Evolutionary conservation across 2,329 filamentous ascomycete species (phyloP).

Genomic region (Trichophyton rubrum): DNA sequence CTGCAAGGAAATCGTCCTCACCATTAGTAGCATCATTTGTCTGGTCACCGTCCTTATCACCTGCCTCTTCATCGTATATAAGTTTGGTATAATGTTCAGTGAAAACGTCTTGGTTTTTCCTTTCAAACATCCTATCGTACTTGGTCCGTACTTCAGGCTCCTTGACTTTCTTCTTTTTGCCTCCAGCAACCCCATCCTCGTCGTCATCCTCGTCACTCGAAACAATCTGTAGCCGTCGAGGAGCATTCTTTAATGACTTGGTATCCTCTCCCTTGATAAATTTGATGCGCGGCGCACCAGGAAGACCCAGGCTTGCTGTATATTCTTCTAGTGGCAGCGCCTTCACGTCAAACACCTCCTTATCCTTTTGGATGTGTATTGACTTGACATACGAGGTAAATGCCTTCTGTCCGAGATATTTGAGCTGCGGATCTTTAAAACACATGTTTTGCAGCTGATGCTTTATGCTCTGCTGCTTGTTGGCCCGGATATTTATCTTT

Average conservation of each 20-base stretch:
- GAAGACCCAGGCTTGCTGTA: constrained; percentile 72
- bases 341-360: constrained; percentile 76
- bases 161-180: constrained; percentile 43
- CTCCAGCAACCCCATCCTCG: constrained; percentile 30
- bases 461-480: constrained; percentile 77
- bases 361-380: constrained; percentile 77
- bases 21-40: constrained; percentile 39
- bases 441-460: constrained; percentile 86
- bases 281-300: constrained; percentile 83
- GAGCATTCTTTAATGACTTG: constrained; percentile 77
- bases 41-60: constrained; percentile 25
- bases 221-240: constrained; percentile 51
- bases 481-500: constrained; percentile 71
- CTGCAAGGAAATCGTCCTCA: constrained; percentile 70
- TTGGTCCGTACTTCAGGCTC: constrained; percentile 75
- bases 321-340: constrained; percentile 75
- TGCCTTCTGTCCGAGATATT: constrained; percentile 90
- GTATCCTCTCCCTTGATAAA: constrained; percentile 82
- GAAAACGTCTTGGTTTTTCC: constrained; percentile 87
- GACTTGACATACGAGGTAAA: constrained; percentile 85
- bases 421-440: constrained; percentile 85
- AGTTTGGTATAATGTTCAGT: constrained; percentile 90
- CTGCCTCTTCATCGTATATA: constrained; percentile 49
- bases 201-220: constrained; percentile 47
- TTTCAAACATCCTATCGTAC: constrained; percentile 95